Percentiles rank a stretch among this genome's conserved stretches.
Conservation (phyloP, 164 flowering plant species). For the Piper longum region DNA sequence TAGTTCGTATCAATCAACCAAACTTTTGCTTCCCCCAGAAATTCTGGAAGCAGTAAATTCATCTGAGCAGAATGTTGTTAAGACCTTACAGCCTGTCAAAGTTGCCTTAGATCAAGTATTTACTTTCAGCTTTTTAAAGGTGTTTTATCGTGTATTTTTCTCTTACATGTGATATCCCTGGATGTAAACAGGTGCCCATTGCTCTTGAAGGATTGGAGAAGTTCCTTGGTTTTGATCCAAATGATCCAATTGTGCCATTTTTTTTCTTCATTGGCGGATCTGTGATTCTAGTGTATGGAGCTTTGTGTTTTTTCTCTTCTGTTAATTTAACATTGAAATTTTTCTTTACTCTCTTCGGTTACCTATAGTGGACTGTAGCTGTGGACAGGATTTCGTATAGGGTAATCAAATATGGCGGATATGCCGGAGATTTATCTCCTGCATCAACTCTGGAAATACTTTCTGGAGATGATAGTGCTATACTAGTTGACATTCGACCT, state of each 20-base stretch:
- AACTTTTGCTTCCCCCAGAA: constrained; percentile 62
- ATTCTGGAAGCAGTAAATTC: constrained; percentile 29
- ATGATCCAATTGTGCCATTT: constrained; percentile 66
- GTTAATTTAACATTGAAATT: not conserved
- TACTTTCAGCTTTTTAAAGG: not conserved
- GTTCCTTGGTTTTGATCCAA: constrained; percentile 71
- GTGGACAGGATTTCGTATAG: constrained; percentile 68
- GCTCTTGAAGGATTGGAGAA: constrained; percentile 50
- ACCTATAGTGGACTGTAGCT: constrained; percentile 38
- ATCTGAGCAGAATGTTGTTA: constrained; percentile 36
- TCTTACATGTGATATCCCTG: not conserved
- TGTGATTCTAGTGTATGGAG: constrained; percentile 38
- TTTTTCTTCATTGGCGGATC: constrained; percentile 52
- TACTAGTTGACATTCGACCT: constrained; percentile 82
- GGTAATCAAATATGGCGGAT: constrained; percentile 63
- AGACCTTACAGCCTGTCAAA: constrained; percentile 42
- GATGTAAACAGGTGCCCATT: constrained; percentile 36
- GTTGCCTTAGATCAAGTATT: constrained; percentile 48
- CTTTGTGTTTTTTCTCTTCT: not conserved
- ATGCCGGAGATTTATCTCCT: constrained; percentile 84
- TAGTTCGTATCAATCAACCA: constrained; percentile 48
- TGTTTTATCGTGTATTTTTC: not conserved
- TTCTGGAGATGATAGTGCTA: constrained; percentile 35
- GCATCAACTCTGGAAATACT: constrained; percentile 47
- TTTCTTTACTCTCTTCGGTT: constrained; percentile 8